Evolutionary conservation across 306 rosid genomes (phyloP).

Genomic region (Cicer judaicum): DNA sequence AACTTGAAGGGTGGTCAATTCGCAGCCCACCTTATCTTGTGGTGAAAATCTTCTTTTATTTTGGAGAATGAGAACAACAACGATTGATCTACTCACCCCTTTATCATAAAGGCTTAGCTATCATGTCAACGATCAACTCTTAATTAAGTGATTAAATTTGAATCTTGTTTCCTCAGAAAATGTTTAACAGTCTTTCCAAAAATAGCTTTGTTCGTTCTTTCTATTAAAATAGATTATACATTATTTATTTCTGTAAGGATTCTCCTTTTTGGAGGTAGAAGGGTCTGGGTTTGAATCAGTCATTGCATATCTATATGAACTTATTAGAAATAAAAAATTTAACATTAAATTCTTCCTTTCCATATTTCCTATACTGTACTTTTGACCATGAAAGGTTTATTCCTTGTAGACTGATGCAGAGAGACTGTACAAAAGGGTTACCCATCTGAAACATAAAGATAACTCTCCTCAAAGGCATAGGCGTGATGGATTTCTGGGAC

Average conservation of each 20-base stretch:
- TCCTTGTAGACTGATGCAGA: constrained; percentile 66
- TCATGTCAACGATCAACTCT: background rate
- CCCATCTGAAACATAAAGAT: constrained; percentile 48
- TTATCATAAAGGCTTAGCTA: background rate
- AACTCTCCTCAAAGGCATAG: constrained; percentile 50
- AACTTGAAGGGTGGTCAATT: background rate
- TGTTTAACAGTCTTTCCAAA: too few species aligned
- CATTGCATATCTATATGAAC: background rate
- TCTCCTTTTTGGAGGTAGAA: background rate
- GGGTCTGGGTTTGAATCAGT: background rate
- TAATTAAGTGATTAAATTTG: too few species aligned
- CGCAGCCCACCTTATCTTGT: background rate
- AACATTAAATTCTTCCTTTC: constrained; percentile 8
- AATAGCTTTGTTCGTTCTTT: too few species aligned
- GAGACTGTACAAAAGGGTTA: constrained; percentile 61
- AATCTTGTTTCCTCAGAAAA: too few species aligned
- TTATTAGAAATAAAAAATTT: constrained; percentile 2
- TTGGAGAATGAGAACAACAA: background rate
- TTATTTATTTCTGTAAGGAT: too few species aligned
- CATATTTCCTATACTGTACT: background rate
- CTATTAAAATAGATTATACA: too few species aligned
- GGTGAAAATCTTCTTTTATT: background rate
- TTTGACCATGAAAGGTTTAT: constrained; percentile 6
- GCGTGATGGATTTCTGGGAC: constrained; percentile 65
- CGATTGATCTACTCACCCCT: background rate